Conservation (phyloP, 2,329 filamentous ascomycete species). For the Cladophialophora immunda region DNA sequence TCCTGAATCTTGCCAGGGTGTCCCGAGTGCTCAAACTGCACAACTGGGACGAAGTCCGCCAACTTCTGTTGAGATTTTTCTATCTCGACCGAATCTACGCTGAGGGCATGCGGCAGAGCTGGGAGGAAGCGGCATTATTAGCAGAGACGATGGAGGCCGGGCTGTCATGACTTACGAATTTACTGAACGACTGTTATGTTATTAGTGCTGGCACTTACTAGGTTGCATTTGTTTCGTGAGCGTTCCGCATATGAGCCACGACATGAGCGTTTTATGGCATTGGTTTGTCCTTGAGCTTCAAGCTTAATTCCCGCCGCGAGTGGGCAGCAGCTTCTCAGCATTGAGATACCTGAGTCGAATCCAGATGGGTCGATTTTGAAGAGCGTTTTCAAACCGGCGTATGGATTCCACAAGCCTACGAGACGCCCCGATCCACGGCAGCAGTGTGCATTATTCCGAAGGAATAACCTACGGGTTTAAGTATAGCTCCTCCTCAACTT, state of each 20-base stretch:
- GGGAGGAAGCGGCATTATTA: slow-evolving; percentile 29
- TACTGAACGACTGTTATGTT: neutral
- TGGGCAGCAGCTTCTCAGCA: too few species aligned
- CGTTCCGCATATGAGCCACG: slow-evolving; percentile 4
- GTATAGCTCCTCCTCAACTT: neutral
- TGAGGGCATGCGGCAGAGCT: slow-evolving; percentile 26
- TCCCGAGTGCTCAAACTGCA: slow-evolving; percentile 19
- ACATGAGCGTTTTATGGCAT: neutral
- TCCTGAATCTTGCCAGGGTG: slow-evolving; percentile 26
- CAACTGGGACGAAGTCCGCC: slow-evolving; percentile 24
- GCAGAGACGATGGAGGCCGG: slow-evolving; percentile 25
- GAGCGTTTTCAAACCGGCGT: neutral
- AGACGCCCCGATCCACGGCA: neutral
- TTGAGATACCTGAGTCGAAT: too few species aligned
- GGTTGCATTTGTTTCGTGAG: neutral
- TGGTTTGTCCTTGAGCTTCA: neutral
- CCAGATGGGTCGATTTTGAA: neutral
- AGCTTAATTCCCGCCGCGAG: neutral
- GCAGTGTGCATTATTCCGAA: neutral
- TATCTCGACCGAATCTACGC: slow-evolving; percentile 32
- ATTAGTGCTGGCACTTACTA: neutral
- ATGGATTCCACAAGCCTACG: neutral
- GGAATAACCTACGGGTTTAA: neutral
- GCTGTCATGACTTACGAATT: neutral
- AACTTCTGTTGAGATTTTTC: slow-evolving; percentile 21